Evolutionary conservation across 1,139 yeast genomes (phyloP).

Genomic region (Protomyces inouyei): DNA sequence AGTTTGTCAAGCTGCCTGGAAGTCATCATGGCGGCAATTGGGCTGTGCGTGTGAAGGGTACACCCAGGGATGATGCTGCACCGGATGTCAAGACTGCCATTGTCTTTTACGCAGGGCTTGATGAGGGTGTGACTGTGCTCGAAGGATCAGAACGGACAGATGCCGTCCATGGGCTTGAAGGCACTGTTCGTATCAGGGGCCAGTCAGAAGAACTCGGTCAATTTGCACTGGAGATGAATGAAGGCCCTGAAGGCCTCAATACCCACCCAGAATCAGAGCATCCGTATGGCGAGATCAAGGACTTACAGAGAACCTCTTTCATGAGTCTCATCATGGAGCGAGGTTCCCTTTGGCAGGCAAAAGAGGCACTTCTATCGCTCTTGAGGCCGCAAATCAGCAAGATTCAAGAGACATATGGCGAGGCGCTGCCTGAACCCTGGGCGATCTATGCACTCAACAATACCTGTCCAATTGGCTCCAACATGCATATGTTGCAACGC

Average conservation of each 20-base stretch:
- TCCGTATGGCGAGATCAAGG: constrained; percentile 36
- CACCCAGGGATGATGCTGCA: constrained; percentile 26
- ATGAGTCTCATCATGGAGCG: constrained; percentile 64
- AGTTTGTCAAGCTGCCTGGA: constrained; percentile 68
- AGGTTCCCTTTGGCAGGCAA: constrained; percentile 72
- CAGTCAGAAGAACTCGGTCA: constrained; percentile 39
- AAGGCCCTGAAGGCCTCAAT: constrained; percentile 36
- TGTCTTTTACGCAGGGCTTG: constrained; percentile 72
- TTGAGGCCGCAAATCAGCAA: constrained; percentile 61
- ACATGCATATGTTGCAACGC: constrained; percentile 73
- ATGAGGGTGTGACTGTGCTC: constrained; percentile 43
- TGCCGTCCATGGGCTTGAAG: constrained; percentile 36
- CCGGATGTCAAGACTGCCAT: constrained; percentile 47
- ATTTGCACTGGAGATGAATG: constrained; percentile 38
- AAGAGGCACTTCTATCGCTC: constrained; percentile 65
- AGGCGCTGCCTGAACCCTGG: constrained; percentile 41
- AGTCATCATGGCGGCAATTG: constrained; percentile 49
- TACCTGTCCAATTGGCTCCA: constrained; percentile 60
- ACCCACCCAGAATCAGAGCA: constrained; percentile 37
- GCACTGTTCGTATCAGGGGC: constrained; percentile 39
- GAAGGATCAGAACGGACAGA: constrained; percentile 34
- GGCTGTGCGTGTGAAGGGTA: constrained; percentile 34
- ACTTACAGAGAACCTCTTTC: constrained; percentile 52
- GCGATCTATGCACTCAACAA: constrained; percentile 55
- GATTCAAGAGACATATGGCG: constrained; percentile 44